Evolutionary conservation across 2,329 filamentous ascomycete species (phyloP).

Genomic region (Exophiala xenobiotica): DNA sequence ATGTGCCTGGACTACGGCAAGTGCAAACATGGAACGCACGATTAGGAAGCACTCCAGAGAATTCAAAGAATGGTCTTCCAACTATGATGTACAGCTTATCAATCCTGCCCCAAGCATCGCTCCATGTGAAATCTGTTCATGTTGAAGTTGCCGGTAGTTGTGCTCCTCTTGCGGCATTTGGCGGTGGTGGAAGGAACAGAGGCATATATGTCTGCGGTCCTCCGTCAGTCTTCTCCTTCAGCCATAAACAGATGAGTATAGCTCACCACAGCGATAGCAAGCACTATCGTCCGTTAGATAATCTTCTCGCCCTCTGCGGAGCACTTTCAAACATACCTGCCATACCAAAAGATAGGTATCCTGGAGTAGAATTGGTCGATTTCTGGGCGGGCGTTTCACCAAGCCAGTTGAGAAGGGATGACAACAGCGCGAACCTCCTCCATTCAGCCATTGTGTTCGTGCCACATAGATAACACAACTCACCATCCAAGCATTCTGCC

Average conservation of each 20-base stretch:
- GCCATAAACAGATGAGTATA: constrained; percentile 4
- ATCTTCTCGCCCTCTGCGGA: too few species aligned
- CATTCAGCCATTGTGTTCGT: background rate
- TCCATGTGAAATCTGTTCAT: background rate
- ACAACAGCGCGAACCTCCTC: constrained; percentile 47
- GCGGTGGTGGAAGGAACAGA: constrained; percentile 60
- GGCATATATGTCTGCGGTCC: constrained; percentile 59
- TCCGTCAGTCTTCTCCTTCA: constrained; percentile 18
- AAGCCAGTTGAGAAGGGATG: constrained; percentile 50
- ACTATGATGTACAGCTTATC: constrained; percentile 9
- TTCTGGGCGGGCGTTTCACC: constrained; percentile 50
- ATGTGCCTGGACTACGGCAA: too few species aligned
- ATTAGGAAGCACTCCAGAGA: too few species aligned
- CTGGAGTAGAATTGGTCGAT: constrained; percentile 67
- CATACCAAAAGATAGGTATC: constrained; percentile 75
- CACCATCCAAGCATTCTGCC: constrained; percentile 64
- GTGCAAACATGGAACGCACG: too few species aligned
- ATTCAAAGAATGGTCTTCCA: too few species aligned
- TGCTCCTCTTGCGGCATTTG: constrained; percentile 39
- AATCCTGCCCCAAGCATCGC: background rate
- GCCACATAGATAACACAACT: constrained; percentile 20
- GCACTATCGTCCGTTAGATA: constrained; percentile 48
- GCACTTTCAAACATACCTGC: constrained; percentile 51
- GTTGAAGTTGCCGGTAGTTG: constrained; percentile 49
- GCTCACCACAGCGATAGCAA: constrained; percentile 57